Conservation (phyloP, 2,329 filamentous ascomycete genomes). For the Ophiocordyceps camponoti-saundersi region DNA sequence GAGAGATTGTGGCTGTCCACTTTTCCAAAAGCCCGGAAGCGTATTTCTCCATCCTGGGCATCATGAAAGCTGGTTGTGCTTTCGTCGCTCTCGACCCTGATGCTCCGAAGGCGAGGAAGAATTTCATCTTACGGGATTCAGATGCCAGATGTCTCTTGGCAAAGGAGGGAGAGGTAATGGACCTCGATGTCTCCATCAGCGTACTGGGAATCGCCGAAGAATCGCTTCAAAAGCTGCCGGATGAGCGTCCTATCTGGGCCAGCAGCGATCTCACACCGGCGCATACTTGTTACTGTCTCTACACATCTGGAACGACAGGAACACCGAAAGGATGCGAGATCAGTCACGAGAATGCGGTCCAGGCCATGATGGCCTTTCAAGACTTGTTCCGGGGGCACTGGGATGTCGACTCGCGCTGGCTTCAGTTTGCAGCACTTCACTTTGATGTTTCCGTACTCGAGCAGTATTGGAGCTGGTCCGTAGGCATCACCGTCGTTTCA, state of each 20-base stretch:
- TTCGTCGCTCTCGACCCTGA: slow-evolving; percentile 68
- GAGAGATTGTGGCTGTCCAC: slow-evolving; percentile 55
- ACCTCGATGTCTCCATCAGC: slow-evolving; percentile 15
- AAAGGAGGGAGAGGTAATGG: slow-evolving; percentile 15
- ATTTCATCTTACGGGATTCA: slow-evolving; percentile 66
- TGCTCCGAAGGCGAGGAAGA: slow-evolving; percentile 54
- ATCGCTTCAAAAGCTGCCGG: slow-evolving; percentile 9
- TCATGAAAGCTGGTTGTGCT: slow-evolving; percentile 66
- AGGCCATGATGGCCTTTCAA: slow-evolving; percentile 78
- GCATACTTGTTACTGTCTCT: slow-evolving; percentile 65
- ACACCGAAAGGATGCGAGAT: slow-evolving; percentile 78
- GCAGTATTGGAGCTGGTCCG: slow-evolving; percentile 91
- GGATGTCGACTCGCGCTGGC: slow-evolving; percentile 57
- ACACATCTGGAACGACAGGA: slow-evolving; percentile 77
- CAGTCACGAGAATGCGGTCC: slow-evolving; percentile 75
- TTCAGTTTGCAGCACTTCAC: slow-evolving; percentile 88
- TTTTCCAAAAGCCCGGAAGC: slow-evolving; percentile 78
- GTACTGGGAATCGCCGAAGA: slow-evolving; percentile 16
- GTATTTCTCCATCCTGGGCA: slow-evolving; percentile 65
- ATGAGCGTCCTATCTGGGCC: background rate
- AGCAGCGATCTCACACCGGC: background rate
- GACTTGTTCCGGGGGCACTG: slow-evolving; percentile 61
- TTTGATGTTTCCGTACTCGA: slow-evolving; percentile 90
- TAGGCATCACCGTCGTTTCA: slow-evolving; percentile 69
- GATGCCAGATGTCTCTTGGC: slow-evolving; percentile 45